phyloP scores from a whole-genome alignment of 148 eudicot genomes.

The Persicaria maculosa region DNA sequence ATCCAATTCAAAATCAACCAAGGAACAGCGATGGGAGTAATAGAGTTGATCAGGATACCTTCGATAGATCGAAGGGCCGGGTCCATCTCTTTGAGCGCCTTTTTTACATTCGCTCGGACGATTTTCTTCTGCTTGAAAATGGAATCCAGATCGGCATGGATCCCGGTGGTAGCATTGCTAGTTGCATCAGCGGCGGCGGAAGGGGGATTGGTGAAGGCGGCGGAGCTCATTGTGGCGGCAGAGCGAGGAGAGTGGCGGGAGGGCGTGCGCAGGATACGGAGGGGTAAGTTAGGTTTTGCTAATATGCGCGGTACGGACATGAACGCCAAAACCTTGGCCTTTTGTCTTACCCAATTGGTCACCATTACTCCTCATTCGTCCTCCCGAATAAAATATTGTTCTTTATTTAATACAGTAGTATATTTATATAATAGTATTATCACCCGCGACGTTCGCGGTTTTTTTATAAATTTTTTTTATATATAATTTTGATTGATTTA shows the following conservation, averaged over 20 bases:
- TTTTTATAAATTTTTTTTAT: no score
- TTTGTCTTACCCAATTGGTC: constrained; percentile 11
- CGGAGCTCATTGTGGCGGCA: constrained; percentile 28
- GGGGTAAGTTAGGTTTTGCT: constrained; percentile 12
- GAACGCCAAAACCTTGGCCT: constrained; percentile 16
- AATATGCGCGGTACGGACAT: constrained; percentile 10
- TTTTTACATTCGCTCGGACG: constrained; percentile 48
- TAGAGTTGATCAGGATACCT: constrained; percentile 23
- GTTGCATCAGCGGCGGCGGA: constrained; percentile 18
- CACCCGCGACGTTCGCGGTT: no score
- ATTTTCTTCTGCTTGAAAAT: constrained; percentile 51
- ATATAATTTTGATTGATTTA: no score
- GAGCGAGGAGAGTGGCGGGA: constrained; percentile 12
- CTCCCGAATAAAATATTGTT: no score
- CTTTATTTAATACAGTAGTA: no score
- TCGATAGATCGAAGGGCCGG: constrained; percentile 47
- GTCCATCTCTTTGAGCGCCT: constrained; percentile 64
- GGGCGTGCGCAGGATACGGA: constrained; percentile 15
- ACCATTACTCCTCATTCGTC: not conserved
- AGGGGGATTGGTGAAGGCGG: constrained; percentile 2
- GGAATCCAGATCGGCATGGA: constrained; percentile 33
- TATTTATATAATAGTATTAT: no score
- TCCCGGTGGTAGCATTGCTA: not conserved
- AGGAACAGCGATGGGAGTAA: not conserved
- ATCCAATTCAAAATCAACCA: constrained; percentile 11